Conservation (phyloP, 805 yeast genomes). For the Candida ortonii region DNA sequence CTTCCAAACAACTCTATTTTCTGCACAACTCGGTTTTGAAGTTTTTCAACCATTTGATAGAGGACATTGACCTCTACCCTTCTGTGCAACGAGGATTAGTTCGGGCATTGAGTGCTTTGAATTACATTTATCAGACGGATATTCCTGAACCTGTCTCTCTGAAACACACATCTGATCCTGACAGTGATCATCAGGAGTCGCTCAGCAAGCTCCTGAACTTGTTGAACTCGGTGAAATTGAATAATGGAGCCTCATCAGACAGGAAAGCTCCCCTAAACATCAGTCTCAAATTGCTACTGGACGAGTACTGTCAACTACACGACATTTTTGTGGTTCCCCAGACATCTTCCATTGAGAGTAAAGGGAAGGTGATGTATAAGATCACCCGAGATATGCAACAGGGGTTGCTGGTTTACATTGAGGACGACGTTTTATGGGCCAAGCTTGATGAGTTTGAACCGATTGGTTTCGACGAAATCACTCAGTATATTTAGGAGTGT, state of each 20-base stretch:
- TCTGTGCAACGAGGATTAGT: slow-evolving; percentile 11
- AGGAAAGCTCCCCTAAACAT: slow-evolving; percentile 26
- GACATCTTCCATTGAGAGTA: slow-evolving; percentile 19
- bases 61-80: slow-evolving; percentile 3
- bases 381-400: slow-evolving; percentile 37
- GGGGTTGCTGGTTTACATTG: slow-evolving; percentile 46
- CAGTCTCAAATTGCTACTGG: slow-evolving; percentile 65
- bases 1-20: slow-evolving; percentile 5
- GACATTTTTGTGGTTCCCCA: slow-evolving; percentile 42
- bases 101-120: slow-evolving; percentile 15
- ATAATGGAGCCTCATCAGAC: no score
- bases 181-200: no score
- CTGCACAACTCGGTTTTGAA: slow-evolving; percentile 10
- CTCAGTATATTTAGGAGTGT: slow-evolving; percentile 4
- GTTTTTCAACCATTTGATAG: slow-evolving; percentile 5
- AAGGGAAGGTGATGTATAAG: slow-evolving; percentile 44
- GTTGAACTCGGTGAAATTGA: slow-evolving; percentile 1
- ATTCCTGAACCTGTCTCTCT: slow-evolving; percentile 7
- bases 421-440: slow-evolving; percentile 59
- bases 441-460: slow-evolving; percentile 40
- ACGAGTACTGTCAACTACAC: slow-evolving; percentile 52
- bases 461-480: slow-evolving; percentile 34
- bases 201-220: slow-evolving; percentile 8
- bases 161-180: no score
- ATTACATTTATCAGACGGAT: slow-evolving; percentile 14